A percentile compares a stretch with the other conserved stretches of the same genome.
Conservation (phyloP, 1,284 basidiomycete species). For the Apiotrichum akiyoshidainum region DNA sequence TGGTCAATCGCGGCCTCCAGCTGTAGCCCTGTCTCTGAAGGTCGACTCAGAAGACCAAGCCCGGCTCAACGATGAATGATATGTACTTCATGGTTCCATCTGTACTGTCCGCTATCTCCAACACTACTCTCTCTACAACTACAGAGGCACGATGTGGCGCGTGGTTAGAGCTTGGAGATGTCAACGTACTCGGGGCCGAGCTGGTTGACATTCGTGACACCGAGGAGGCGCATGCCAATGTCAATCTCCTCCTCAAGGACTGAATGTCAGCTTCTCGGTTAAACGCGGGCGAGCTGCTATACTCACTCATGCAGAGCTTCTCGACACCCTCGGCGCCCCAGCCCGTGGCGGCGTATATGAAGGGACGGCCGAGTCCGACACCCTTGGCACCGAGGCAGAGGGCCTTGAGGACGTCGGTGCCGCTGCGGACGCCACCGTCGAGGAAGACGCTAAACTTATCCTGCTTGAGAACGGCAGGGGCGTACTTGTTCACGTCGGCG, state of each 20-base stretch:
- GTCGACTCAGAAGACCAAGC: too few relatives aligned
- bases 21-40: too few relatives aligned
- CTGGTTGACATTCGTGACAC: constrained; percentile 59
- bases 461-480: constrained; percentile 69
- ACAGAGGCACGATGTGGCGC: too few relatives aligned
- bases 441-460: constrained; percentile 63
- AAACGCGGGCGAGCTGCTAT: too few relatives aligned
- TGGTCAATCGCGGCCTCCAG: too few relatives aligned
- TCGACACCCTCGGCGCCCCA: constrained; percentile 79
- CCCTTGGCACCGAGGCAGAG: constrained; percentile 81
- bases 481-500: constrained; percentile 63
- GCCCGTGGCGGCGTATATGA: constrained; percentile 82
- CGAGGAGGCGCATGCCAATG: constrained; percentile 71
- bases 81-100: too few relatives aligned
- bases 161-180: constrained; percentile 22
- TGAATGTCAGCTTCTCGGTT: constrained; percentile 2
- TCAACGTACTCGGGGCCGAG: constrained; percentile 39
- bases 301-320: constrained; percentile 56
- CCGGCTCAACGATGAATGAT: too few relatives aligned
- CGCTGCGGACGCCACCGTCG: constrained; percentile 78
- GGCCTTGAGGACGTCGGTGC: constrained; percentile 86
- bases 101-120: too few relatives aligned
- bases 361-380: constrained; percentile 79
- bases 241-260: constrained; percentile 75
- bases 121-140: too few relatives aligned